Evolutionary conservation across 2,329 filamentous ascomycete species (phyloP).

Genomic region (Diplodia sapinea): DNA sequence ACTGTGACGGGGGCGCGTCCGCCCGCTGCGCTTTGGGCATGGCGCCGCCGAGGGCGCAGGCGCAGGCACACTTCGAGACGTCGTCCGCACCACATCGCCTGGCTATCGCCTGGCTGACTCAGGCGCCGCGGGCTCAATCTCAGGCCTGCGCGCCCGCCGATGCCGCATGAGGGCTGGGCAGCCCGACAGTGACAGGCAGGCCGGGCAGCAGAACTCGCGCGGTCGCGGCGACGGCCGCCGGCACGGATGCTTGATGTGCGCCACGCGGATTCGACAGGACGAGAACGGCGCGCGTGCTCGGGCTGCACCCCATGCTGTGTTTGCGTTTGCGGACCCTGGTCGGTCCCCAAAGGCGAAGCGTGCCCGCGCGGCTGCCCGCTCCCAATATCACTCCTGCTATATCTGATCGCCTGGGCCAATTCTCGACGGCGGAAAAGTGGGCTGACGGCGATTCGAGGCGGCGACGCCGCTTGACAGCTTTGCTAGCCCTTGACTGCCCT

Average conservation of each 20-base stretch:
- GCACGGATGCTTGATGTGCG: conserved; percentile 16
- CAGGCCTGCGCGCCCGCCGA: conserved; percentile 1
- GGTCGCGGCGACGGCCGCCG: conserved; percentile 17
- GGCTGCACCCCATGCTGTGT: conserved; percentile 20
- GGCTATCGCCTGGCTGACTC: conserved; percentile 23
- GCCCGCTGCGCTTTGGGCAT: neutral
- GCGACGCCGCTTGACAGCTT: conserved; percentile 14
- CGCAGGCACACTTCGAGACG: conserved; percentile 20
- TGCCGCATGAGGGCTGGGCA: neutral
- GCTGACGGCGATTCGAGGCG: conserved; percentile 27
- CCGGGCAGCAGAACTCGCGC: conserved; percentile 1
- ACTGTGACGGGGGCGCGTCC: conserved; percentile 26
- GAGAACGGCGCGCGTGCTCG: conserved; percentile 24
- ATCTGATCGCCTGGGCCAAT: conserved; percentile 27
- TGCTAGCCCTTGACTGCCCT: conserved; percentile 25
- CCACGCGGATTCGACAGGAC: conserved; percentile 14
- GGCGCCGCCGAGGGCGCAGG: conserved; percentile 22
- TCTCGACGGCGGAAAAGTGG: conserved; percentile 27
- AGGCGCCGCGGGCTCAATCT: neutral
- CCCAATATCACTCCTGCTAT: conserved; percentile 26
- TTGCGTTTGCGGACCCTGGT: conserved; percentile 9
- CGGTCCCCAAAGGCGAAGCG: conserved; percentile 15
- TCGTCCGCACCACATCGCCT: neutral
- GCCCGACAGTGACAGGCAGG: no score
- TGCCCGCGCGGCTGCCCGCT: conserved; percentile 24